Conservation (phyloP, 75 land plant genomes). For the Pseudotsuga menziesii region DNA sequence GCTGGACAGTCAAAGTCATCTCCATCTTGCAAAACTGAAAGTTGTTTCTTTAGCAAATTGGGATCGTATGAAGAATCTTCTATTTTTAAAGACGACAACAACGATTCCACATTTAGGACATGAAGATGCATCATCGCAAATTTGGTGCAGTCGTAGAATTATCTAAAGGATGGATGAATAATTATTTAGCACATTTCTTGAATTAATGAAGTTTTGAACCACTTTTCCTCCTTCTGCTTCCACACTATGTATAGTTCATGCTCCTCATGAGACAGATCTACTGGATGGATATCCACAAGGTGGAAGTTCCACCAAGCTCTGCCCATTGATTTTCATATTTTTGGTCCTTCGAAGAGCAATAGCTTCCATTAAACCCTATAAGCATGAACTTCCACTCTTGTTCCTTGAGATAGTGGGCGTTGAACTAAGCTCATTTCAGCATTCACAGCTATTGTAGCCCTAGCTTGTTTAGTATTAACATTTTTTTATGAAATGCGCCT, state of each 20-base stretch:
- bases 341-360: too few species aligned
- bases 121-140: slow-evolving; percentile 53
- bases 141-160: slow-evolving; percentile 67
- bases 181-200: slow-evolving; percentile 47
- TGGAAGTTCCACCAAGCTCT: too few species aligned
- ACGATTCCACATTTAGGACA: slow-evolving; percentile 50
- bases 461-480: too few species aligned
- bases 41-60: slow-evolving; percentile 64
- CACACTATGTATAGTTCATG: slow-evolving; percentile 63
- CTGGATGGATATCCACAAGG: too few species aligned
- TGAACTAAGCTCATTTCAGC: too few species aligned
- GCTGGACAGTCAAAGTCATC: slow-evolving; percentile 98
- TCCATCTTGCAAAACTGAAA: slow-evolving; percentile 60
- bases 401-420: too few species aligned
- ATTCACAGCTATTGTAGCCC: too few species aligned
- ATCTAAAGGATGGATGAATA: slow-evolving; percentile 66
- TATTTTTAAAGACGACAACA: slow-evolving; percentile 26
- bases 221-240: slow-evolving; percentile 58
- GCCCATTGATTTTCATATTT: too few species aligned
- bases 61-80: slow-evolving; percentile 78
- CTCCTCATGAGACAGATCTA: too few species aligned
- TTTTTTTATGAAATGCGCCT: too few species aligned
- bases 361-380: too few species aligned
- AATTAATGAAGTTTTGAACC: slow-evolving; percentile 37
- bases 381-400: too few species aligned